Evolutionary conservation across 805 yeast genomes (phyloP).

Genomic region (Yamadazyma laniorum): DNA sequence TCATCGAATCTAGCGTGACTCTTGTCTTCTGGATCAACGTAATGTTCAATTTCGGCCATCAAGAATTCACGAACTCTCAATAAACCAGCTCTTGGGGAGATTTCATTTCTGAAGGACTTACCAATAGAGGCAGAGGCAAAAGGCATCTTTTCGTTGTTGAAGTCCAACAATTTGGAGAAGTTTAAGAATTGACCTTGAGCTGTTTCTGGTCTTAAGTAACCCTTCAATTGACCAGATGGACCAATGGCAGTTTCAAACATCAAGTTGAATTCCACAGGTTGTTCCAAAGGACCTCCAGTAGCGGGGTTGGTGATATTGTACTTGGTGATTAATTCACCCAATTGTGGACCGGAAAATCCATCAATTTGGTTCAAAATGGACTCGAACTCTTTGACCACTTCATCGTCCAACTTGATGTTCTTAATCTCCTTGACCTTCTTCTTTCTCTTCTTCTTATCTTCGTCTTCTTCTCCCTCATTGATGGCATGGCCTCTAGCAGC

Average conservation of each 20-base stretch:
- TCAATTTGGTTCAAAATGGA: slow-evolving; percentile 88
- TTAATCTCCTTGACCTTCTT: slow-evolving; percentile 96
- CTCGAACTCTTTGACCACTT: slow-evolving; percentile 77
- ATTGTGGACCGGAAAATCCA: slow-evolving; percentile 88
- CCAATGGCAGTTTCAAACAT: slow-evolving; percentile 99
- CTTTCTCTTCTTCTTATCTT: slow-evolving; percentile 67
- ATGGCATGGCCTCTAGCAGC: slow-evolving; percentile 84
- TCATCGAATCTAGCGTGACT: slow-evolving; percentile 76
- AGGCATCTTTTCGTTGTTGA: slow-evolving; percentile 95
- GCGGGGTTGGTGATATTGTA: slow-evolving; percentile 88
- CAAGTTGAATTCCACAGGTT: slow-evolving; percentile 92
- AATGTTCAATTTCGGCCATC: slow-evolving; percentile 99
- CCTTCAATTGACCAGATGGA: slow-evolving; percentile 94
- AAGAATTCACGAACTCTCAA: slow-evolving; percentile 97
- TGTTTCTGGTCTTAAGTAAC: slow-evolving; percentile 96
- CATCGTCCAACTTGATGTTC: slow-evolving; percentile 82
- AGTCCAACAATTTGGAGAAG: slow-evolving; percentile 89
- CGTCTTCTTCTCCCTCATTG: slow-evolving; percentile 56
- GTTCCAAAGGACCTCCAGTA: slow-evolving; percentile 80
- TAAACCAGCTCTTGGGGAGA: slow-evolving; percentile 96
- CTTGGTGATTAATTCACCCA: slow-evolving; percentile 84
- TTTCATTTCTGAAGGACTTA: slow-evolving; percentile 97
- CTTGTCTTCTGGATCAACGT: slow-evolving; percentile 90
- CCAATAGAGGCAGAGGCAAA: slow-evolving; percentile 99
- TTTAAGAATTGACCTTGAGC: slow-evolving; percentile 99